phyloP scores from a whole-genome alignment of 148 eudicot species.

The Pouteria glomerata region DNA sequence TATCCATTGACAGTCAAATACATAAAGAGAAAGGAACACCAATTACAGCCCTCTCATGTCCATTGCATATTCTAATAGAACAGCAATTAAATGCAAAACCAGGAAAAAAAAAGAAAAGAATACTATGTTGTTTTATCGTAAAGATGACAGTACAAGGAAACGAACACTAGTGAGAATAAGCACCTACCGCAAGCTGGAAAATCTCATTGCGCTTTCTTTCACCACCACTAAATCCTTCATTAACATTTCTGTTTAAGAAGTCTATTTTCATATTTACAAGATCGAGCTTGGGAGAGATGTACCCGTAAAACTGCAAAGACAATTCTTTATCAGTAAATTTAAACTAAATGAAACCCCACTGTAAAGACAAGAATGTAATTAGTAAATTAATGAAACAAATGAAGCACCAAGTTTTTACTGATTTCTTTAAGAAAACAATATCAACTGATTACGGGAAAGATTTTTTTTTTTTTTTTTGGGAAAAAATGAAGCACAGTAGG shows the following conservation, averaged over 20 bases:
- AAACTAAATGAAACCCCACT: neutral
- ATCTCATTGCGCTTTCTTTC: slow-evolving; percentile 97
- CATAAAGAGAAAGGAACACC: neutral
- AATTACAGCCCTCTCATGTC: neutral
- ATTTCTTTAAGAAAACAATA: neutral
- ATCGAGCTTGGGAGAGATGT: slow-evolving; percentile 73
- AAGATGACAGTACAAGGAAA: neutral
- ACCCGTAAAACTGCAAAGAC: slow-evolving; percentile 71
- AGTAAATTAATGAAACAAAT: neutral
- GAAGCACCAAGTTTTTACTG: neutral
- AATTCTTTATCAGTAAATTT: slow-evolving; percentile 3
- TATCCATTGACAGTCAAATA: neutral
- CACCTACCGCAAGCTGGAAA: slow-evolving; percentile 93
- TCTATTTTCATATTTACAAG: slow-evolving; percentile 90
- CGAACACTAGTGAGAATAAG: slow-evolving; percentile 2
- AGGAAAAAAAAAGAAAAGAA: neutral
- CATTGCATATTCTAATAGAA: neutral
- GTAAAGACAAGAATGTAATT: neutral
- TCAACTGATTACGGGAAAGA: neutral
- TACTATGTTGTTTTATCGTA: neutral
- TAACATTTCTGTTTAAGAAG: slow-evolving; percentile 87
- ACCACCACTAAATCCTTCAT: slow-evolving; percentile 99
- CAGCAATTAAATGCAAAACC: neutral
- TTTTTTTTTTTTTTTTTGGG: neutral
- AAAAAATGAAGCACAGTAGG: neutral